These are phyloP conservation scores for Polytrichum commune DNA, from an alignment of 225 moss, liverwort and hornwort species.

Conservation along the genomic window DNA sequence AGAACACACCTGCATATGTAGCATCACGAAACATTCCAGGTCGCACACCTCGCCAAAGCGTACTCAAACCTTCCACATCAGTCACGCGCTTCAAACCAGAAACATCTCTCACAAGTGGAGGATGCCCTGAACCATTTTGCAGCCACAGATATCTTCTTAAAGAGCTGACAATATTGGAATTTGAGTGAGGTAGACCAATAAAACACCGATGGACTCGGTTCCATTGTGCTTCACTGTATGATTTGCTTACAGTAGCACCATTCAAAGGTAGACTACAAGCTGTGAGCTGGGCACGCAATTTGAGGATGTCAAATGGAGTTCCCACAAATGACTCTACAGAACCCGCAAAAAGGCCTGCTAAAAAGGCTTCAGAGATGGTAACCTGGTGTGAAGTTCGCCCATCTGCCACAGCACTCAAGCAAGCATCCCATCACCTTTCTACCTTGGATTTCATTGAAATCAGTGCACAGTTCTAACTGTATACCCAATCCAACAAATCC, in stretches of 20 bases:
- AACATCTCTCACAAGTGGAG: slow-evolving; percentile 73
- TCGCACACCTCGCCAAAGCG: slow-evolving; percentile 79
- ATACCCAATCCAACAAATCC: no score
- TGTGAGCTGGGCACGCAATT: slow-evolving; percentile 72
- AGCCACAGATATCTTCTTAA: slow-evolving; percentile 67
- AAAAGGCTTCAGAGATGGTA: slow-evolving; percentile 61
- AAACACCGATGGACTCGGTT: slow-evolving; percentile 51
- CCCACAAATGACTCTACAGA: slow-evolving; percentile 67
- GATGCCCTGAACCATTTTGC: slow-evolving; percentile 79
- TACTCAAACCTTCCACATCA: slow-evolving; percentile 61
- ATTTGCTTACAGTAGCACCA: slow-evolving; percentile 13
- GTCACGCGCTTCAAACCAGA: slow-evolving; percentile 54
- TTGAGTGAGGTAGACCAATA: slow-evolving; percentile 43
- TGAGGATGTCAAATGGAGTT: slow-evolving; percentile 80
- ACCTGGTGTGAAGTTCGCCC: slow-evolving; percentile 62
- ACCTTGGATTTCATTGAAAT: neutral
- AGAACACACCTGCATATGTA: slow-evolving; percentile 75
- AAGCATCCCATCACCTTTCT: neutral
- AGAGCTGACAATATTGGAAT: slow-evolving; percentile 34
- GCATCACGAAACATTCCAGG: slow-evolving; percentile 83
- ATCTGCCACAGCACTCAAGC: slow-evolving; percentile 40
- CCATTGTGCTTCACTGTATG: slow-evolving; percentile 43
- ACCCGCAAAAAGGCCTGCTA: slow-evolving; percentile 72
- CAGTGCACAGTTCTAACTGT: neutral
- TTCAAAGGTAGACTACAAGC: slow-evolving; percentile 46